Conservation (phyloP, 495 filamentous ascomycete genomes). For the Xylaria acuta region DNA sequence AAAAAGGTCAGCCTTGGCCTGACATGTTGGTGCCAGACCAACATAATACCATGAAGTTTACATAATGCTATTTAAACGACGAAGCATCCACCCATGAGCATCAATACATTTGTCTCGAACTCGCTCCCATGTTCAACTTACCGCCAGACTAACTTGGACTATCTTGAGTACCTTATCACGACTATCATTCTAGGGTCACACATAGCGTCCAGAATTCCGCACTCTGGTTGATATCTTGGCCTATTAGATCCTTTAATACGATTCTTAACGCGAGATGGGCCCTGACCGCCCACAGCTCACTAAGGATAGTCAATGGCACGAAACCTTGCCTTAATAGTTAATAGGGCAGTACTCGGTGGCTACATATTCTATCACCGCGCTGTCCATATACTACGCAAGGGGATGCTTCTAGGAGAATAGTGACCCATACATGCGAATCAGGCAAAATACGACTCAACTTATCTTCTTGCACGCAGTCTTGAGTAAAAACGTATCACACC, state of each 20-base stretch:
- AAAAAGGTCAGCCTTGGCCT: not conserved
- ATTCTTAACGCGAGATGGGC: no score
- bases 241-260: not conserved
- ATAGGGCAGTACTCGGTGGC: not conserved
- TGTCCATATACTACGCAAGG: not conserved
- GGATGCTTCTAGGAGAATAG: not conserved
- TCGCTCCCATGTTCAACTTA: not conserved
- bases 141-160: not conserved
- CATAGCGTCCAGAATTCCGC: not conserved
- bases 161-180: not conserved
- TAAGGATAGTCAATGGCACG: not conserved
- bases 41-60: slow-evolving; percentile 6
- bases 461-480: not conserved
- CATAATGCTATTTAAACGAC: not conserved
- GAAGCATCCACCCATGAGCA: not conserved
- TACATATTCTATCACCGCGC: not conserved
- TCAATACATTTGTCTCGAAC: not conserved
- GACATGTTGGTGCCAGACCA: slow-evolving; percentile 4
- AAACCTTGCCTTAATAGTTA: not conserved
- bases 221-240: not conserved
- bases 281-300: no score
- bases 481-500: not conserved
- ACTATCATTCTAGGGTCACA: not conserved
- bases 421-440: not conserved
- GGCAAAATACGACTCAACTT: not conserved